A percentile compares a stretch with the other conserved stretches of the same genome.
These are phyloP conservation scores for Aspergillus thermomutatus DNA, from an alignment of 2,329 filamentous ascomycete genomes.

Conservation along the genomic window DNA sequence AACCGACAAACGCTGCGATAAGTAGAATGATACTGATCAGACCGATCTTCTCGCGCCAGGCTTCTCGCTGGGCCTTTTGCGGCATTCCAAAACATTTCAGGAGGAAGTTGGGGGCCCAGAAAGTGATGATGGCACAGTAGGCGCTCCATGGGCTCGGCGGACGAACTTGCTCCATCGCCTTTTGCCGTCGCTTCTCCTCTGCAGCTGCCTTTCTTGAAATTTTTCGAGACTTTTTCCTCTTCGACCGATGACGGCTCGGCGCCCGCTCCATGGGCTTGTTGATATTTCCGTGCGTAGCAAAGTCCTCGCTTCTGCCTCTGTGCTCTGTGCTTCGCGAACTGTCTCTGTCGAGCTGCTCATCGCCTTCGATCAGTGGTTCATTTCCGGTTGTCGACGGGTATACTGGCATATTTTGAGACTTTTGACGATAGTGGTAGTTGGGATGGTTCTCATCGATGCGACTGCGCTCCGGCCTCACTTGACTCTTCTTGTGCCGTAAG, in stretches of 20 bases:
- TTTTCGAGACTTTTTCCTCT: conserved; percentile 62
- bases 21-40: conserved; percentile 87
- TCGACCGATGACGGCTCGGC: conserved; percentile 38
- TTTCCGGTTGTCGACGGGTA: conserved; percentile 89
- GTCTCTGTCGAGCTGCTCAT: conserved; percentile 49
- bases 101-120: conserved; percentile 86
- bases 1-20: conserved; percentile 87
- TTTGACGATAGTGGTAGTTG: conserved; percentile 93
- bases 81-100: conserved; percentile 82
- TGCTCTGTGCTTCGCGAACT: conserved; percentile 63
- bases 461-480: conserved; percentile 84
- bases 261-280: conserved; percentile 42
- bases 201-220: conserved; percentile 55
- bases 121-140: conserved; percentile 90
- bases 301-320: conserved; percentile 41
- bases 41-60: conserved; percentile 98
- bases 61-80: conserved; percentile 79
- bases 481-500: conserved; percentile 72
- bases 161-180: conserved; percentile 61
- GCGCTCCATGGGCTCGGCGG: conserved; percentile 91
- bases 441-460: conserved; percentile 83
- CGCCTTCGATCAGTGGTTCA: conserved; percentile 78
- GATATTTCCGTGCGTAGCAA: conserved; percentile 32
- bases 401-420: conserved; percentile 88
- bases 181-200: conserved; percentile 58